These are phyloP conservation scores for Xerocomus tenax DNA, from an alignment of 1,284 basidiomycete genomes.

Conservation along the genomic window DNA sequence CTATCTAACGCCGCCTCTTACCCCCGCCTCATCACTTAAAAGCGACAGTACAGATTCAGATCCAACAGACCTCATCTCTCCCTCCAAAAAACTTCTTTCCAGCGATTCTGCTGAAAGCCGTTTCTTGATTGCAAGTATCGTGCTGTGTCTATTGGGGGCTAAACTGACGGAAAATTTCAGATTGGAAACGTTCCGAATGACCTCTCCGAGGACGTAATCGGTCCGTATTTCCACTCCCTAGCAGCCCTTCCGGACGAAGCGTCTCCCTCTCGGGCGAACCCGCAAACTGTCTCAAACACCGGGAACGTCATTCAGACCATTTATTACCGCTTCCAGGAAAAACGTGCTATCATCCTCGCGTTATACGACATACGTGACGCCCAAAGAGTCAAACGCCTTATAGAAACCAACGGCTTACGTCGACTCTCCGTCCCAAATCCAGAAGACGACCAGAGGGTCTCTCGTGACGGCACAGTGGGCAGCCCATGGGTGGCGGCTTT, in stretches of 20 bases:
- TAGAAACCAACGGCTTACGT: slow-evolving; percentile 29
- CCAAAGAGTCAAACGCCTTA: slow-evolving; percentile 37
- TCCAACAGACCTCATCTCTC: slow-evolving; percentile 19
- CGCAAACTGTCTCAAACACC: slow-evolving; percentile 9
- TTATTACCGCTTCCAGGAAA: slow-evolving; percentile 40
- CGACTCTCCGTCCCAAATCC: slow-evolving; percentile 16
- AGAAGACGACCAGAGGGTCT: slow-evolving; percentile 20
- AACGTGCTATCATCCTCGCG: slow-evolving; percentile 49
- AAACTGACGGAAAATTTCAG: slow-evolving; percentile 22
- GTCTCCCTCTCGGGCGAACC: slow-evolving; percentile 5
- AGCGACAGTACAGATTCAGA: slow-evolving; percentile 34
- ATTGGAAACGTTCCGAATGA: slow-evolving; percentile 30
- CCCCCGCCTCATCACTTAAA: slow-evolving; percentile 44
- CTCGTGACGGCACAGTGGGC: slow-evolving; percentile 16
- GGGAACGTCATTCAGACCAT: slow-evolving; percentile 41
- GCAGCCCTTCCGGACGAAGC: slow-evolving; percentile 16
- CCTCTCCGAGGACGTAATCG: slow-evolving; percentile 32
- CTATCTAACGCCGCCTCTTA: slow-evolving; percentile 49
- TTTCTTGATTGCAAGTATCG: slow-evolving; percentile 37
- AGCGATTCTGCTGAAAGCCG: slow-evolving; percentile 30
- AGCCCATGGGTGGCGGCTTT: slow-evolving; percentile 22
- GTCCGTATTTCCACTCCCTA: slow-evolving; percentile 25
- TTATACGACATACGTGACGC: slow-evolving; percentile 57
- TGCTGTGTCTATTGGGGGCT: not conserved
- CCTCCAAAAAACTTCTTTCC: slow-evolving; percentile 7